phyloP scores from a whole-genome alignment of 805 yeast species.

The Saccharomyces cerevisiae region DNA sequence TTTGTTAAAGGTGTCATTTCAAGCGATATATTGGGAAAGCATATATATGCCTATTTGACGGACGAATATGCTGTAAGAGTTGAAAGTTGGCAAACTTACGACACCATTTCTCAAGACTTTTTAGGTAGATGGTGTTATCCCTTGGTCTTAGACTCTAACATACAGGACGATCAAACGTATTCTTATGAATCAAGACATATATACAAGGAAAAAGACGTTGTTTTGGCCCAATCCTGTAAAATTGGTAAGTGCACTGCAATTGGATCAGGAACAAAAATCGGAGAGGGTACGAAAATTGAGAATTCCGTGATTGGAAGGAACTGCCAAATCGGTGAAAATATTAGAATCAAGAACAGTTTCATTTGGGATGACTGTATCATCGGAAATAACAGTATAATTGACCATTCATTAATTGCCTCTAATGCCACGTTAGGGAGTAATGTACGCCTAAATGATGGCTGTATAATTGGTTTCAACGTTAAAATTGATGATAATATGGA shows the following conservation, averaged over 20 bases:
- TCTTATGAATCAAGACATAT: conserved; percentile 76
- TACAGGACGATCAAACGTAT: conserved; percentile 63
- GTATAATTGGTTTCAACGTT: conserved; percentile 73
- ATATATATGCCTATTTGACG: conserved; percentile 80
- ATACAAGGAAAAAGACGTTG: conserved; percentile 82
- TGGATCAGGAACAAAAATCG: conserved; percentile 69
- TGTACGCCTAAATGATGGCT: conserved; percentile 53
- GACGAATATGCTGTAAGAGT: conserved; percentile 88
- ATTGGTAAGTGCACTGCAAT: conserved; percentile 75
- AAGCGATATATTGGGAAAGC: conserved; percentile 82
- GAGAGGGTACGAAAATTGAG: conserved; percentile 58
- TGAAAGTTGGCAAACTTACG: conserved; percentile 91
- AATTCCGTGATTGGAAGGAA: conserved; percentile 79
- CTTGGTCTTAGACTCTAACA: conserved; percentile 76
- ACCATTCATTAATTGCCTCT: conserved; percentile 64
- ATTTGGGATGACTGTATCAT: conserved; percentile 79
- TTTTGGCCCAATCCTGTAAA: conserved; percentile 86
- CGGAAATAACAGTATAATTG: conserved; percentile 52
- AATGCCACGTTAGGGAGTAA: conserved; percentile 46
- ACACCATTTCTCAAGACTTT: conserved; percentile 82
- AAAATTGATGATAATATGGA: conserved; percentile 46
- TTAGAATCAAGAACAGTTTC: conserved; percentile 61
- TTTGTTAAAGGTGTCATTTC: conserved; percentile 86
- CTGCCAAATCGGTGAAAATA: conserved; percentile 77
- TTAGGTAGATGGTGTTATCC: conserved; percentile 92